phyloP scores from a whole-genome alignment of 179 eudicot genomes.

The Corrigiola litoralis region DNA sequence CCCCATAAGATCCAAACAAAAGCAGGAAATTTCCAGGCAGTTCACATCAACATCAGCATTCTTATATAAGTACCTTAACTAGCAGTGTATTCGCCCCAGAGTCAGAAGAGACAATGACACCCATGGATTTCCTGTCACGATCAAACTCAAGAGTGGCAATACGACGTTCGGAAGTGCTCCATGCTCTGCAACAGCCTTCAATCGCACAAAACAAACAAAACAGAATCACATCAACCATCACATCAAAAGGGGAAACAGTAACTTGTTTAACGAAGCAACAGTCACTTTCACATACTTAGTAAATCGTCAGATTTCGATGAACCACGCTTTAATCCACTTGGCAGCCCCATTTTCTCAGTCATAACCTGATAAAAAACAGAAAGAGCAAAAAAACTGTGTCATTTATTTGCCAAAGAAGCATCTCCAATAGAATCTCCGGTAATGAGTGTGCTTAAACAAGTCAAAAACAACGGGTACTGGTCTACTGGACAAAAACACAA shows the following conservation, averaged over 20 bases:
- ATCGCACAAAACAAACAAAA: constrained; percentile 2
- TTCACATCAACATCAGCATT: background rate
- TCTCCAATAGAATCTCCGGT: background rate
- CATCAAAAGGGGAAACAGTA: background rate
- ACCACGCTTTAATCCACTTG: constrained; percentile 38
- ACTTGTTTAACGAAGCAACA: background rate
- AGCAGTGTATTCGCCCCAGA: constrained; percentile 65
- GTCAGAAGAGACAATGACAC: constrained; percentile 63
- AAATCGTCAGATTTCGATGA: constrained; percentile 39
- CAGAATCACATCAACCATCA: constrained; percentile 8
- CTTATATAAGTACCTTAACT: constrained; percentile 73
- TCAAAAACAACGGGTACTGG: background rate
- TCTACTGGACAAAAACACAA: background rate
- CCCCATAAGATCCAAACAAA: background rate
- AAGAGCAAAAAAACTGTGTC: constrained; percentile 1
- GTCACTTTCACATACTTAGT: constrained; percentile 42
- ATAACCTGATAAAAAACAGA: constrained; percentile 48
- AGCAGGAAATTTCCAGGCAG: background rate
- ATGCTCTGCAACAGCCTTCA: constrained; percentile 61
- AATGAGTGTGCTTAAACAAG: background rate
- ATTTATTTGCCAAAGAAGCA: background rate
- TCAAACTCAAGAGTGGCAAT: constrained; percentile 95
- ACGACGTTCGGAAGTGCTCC: constrained; percentile 54
- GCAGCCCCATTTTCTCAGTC: constrained; percentile 93
- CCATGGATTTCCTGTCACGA: constrained; percentile 97